Base-by-base conservation (phyloP, 106 monocot genomes). In the Platanthera zijinensis region DNA sequence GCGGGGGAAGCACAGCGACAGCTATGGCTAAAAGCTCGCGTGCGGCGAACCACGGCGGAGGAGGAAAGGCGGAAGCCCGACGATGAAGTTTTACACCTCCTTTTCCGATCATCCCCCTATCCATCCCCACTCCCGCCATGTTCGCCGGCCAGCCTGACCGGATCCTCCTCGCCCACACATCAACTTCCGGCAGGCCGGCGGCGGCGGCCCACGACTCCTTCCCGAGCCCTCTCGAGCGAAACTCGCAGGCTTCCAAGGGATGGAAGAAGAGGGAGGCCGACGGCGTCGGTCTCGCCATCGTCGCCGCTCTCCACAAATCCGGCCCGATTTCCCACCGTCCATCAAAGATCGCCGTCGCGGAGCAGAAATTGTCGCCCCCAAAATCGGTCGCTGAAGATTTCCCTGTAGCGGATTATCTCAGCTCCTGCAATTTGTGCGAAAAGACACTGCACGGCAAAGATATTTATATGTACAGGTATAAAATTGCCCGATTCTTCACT, bases 191-290 rank as follows among this genome's bases (percentile, higher is more conserved):
- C 15, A 13, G 12, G 17, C 88, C 9, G 39, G 39, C 25, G 25
- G 25, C 39, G 39, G 3, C 39, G 39, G 39, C 1, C 39, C 39
- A 39, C 39, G 39, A 39, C 39, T 39, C 39, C 39, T 39, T 39
- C 39, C 39, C 39, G 39, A 39, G 39, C 39, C 39, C 39, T 39
- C 39, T 39, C 39, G 39, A 39, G 39, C 39, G 39, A 3, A 39
- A 39, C 39, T 1, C 39, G 39, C 81, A 39, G 45, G 81, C 87
- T 3, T 90, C 87, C 0, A 87, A 79, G n/a, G 88, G 86, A 17
- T 92, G 95, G 95, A 90, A 76, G 62, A 90, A 84, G 14, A 83
- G 90, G 39, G 89, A 86, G 12, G 82, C 90, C 21, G 95, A 83
- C 17, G 86, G 90, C 2, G 77, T 92, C 15, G 92, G 95, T 48